Base-by-base conservation (phyloP, 805 yeast genomes). In the Schwanniomyces occidentalis region DNA sequence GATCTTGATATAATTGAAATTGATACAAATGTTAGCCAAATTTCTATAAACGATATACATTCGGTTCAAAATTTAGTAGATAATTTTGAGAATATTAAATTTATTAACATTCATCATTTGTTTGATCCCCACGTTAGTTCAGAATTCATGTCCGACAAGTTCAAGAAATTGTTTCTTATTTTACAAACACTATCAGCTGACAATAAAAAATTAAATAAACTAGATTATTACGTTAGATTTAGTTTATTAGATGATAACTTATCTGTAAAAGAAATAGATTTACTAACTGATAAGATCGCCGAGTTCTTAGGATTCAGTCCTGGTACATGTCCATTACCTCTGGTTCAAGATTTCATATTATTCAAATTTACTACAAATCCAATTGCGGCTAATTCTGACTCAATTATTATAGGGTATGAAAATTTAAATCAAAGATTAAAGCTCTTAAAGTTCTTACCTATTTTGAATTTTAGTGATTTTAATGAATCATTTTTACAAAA, bases 211-310 rank as follows among this genome's bases (percentile, higher is more conserved):
- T 27, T 36, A 23, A 35, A 37, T 9, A 40, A 40, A 19, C 19
- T 54, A 5, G 54, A 54, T 25, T 49, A 46, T 30, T 48, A 34
- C 19, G 18, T 51, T 8, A 38, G 51, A 8, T 36, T 50, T 5
- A 42, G 40, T 15, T 24, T 52, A 14, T 27, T 44, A 5, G 54
- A 53, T 34, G 49, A 50, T 8, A 42, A 41, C 8, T 28, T 42
- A 15, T 30, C 44, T 5, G n/a, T 24, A 3, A 18, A 27, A 10
- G 55, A 47, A 8, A 30, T 46, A 15, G 35, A 38, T 4, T 20
- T 14, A 9, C 32, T 56, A 12, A 27, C 35, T 7, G 42, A 34
- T 8, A 41, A 39, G 20, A 32, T 54, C 4, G 23, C 23, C 4
- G 24, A 38, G 7, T 37, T 52, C 22, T 28, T 44, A 8, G 21